Conservation (phyloP, 768 basidiomycete species). For the Mrakia gelida region DNA sequence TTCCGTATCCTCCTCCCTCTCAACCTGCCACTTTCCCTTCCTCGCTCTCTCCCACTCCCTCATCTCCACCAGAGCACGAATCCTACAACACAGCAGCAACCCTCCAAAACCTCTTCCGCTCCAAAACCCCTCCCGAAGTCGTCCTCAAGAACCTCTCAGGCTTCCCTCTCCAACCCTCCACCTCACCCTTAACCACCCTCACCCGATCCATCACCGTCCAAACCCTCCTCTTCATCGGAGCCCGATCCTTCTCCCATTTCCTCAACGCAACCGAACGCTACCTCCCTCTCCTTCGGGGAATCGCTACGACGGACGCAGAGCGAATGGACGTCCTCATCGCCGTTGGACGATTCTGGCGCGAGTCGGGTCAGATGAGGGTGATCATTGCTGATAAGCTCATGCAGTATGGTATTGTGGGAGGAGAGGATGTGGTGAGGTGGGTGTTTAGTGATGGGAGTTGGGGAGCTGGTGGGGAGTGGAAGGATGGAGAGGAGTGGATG, state of each 20-base stretch:
- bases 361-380: slow-evolving; percentile 76
- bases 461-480: slow-evolving; percentile 38
- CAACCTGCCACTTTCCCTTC: background rate
- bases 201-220: slow-evolving; percentile 78
- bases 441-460: slow-evolving; percentile 53
- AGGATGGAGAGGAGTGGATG: slow-evolving; percentile 44
- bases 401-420: slow-evolving; percentile 97
- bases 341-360: slow-evolving; percentile 73
- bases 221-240: slow-evolving; percentile 83
- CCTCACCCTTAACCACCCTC: slow-evolving; percentile 58
- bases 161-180: slow-evolving; percentile 59
- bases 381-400: slow-evolving; percentile 97
- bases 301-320: slow-evolving; percentile 52
- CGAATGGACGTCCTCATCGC: slow-evolving; percentile 60
- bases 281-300: slow-evolving; percentile 64
- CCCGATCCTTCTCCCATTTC: slow-evolving; percentile 94
- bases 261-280: slow-evolving; percentile 97
- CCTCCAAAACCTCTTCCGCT: slow-evolving; percentile 74
- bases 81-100: slow-evolving; percentile 75
- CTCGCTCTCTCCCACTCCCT: background rate
- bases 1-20: background rate
- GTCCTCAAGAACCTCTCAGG: slow-evolving; percentile 69
- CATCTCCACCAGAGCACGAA: slow-evolving; percentile 56
- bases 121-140: slow-evolving; percentile 59
- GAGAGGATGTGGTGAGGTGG: slow-evolving; percentile 83